phyloP scores from a whole-genome alignment of 1,284 basidiomycete genomes.

The Ceratobasidium papillatum region DNA sequence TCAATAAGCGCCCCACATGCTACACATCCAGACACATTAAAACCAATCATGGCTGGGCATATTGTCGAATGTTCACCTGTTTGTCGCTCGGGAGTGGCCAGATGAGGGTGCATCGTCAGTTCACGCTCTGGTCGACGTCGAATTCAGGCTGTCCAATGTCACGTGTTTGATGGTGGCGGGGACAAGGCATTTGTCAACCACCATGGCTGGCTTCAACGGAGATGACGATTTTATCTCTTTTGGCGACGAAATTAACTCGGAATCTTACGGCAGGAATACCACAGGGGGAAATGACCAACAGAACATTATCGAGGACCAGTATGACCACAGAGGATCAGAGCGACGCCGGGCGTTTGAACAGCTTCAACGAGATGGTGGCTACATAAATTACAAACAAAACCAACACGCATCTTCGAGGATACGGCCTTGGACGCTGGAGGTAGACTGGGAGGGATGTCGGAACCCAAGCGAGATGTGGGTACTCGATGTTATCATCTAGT shows the following conservation, averaged over 20 bases:
- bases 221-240: conserved; percentile 71
- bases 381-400: conserved; percentile 67
- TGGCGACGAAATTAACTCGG: conserved; percentile 50
- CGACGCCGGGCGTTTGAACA: conserved; percentile 49
- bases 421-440: conserved; percentile 81
- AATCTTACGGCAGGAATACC: conserved; percentile 42
- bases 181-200: neutral
- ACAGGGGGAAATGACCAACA: neutral
- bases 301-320: conserved; percentile 19
- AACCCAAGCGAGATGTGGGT: conserved; percentile 84
- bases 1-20: conserved; percentile 36
- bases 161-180: conserved; percentile 1
- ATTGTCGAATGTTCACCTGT: conserved; percentile 3
- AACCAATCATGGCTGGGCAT: neutral
- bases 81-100: conserved; percentile 29
- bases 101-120: conserved; percentile 17
- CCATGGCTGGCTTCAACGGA: conserved; percentile 38
- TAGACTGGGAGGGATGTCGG: conserved; percentile 79
- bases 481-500: conserved; percentile 26
- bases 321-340: conserved; percentile 46
- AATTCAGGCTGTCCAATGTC: neutral
- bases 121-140: neutral
- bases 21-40: neutral
- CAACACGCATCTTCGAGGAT: conserved; percentile 65
- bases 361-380: conserved; percentile 57